Conservation (phyloP, 306 rosid species). For the Citrullus colocynthis region DNA sequence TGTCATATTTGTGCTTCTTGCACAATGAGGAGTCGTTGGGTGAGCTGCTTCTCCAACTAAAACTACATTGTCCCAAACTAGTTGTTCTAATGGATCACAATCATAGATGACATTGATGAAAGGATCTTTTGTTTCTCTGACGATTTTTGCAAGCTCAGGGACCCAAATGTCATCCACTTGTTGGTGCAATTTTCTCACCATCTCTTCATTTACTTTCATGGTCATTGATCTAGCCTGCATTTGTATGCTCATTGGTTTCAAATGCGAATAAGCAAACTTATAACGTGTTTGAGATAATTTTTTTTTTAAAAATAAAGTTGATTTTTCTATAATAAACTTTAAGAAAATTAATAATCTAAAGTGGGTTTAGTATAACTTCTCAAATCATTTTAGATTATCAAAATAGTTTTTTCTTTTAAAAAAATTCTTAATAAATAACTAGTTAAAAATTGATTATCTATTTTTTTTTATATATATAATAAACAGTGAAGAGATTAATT, state of each 20-base stretch:
- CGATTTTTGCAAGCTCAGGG: constrained; percentile 43
- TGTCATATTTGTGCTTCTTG: constrained; percentile 83
- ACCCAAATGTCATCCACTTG: constrained; percentile 58
- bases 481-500: too few species aligned
- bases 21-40: constrained; percentile 75
- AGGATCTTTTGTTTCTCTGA: constrained; percentile 62
- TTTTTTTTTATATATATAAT: too few species aligned
- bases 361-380: too few species aligned
- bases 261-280: too few species aligned
- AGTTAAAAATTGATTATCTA: too few species aligned
- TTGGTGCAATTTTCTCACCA: constrained; percentile 51
- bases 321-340: too few species aligned
- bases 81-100: constrained; percentile 42
- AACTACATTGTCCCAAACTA: constrained; percentile 57
- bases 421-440: too few species aligned
- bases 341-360: too few species aligned
- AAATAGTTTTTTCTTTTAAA: too few species aligned
- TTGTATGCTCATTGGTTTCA: neutral
- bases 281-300: too few species aligned
- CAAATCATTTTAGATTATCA: too few species aligned
- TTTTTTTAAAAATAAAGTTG: too few species aligned
- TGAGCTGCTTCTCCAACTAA: constrained; percentile 91
- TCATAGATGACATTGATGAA: constrained; percentile 74
- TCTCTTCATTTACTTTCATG: constrained; percentile 37
- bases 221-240: constrained; percentile 58